These are phyloP conservation scores for Trichoderma sp. DNA, from an alignment of 2,329 filamentous ascomycete genomes.

Conservation along the genomic window DNA sequence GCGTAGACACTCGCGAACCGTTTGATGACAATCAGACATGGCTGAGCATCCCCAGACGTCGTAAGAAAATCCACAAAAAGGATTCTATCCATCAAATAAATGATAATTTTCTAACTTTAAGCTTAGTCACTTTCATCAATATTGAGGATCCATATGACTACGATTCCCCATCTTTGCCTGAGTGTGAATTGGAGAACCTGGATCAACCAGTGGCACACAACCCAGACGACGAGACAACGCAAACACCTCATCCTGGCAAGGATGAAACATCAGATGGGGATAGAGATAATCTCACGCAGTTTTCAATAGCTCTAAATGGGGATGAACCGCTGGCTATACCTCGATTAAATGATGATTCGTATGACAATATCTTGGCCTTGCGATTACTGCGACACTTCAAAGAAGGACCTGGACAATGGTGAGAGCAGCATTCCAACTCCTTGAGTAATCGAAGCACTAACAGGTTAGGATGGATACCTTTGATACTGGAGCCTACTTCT, in stretches of 20 bases:
- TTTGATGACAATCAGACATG: conserved; percentile 1
- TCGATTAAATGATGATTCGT: background rate
- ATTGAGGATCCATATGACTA: conserved; percentile 9
- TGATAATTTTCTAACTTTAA: background rate
- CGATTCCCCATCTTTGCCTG: background rate
- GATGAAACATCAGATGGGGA: background rate
- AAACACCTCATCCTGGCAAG: background rate
- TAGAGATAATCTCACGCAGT: background rate
- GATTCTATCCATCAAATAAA: background rate
- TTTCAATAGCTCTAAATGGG: background rate
- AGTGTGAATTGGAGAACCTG: background rate
- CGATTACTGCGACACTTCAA: conserved; percentile 6
- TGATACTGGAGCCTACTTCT: conserved; percentile 9
- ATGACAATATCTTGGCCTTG: background rate
- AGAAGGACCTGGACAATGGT: conserved; percentile 11
- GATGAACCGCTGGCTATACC: background rate
- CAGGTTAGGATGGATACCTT: conserved; percentile 4
- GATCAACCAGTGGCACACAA: background rate
- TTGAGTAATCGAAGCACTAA: background rate
- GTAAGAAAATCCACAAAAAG: background rate
- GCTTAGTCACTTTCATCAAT: conserved; percentile 1
- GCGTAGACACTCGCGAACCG: background rate
- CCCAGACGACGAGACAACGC: background rate
- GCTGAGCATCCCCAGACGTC: background rate
- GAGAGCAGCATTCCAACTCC: too few relatives aligned